These are phyloP conservation scores for Aspergillus pseudoterreus DNA, from an alignment of 2,329 filamentous ascomycete species.

Conservation along the genomic window DNA sequence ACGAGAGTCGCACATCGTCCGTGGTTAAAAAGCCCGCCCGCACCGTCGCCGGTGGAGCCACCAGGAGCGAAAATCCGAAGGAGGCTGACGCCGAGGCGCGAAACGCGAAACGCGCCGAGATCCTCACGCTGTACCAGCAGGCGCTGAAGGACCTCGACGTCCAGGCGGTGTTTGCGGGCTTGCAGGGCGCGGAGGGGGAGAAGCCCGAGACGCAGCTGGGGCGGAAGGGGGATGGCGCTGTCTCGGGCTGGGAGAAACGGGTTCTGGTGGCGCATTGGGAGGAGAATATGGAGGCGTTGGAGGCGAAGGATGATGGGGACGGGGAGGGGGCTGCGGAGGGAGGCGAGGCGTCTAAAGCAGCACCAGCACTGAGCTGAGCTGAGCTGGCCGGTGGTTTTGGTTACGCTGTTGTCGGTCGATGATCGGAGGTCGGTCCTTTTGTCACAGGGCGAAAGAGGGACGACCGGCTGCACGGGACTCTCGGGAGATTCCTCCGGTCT, in stretches of 20 bases:
- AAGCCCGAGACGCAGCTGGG: slow-evolving; percentile 27
- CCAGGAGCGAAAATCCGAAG: not conserved
- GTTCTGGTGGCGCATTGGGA: slow-evolving; percentile 35
- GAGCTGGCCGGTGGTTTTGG: not conserved
- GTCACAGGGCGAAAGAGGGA: not conserved
- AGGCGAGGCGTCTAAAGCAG: not conserved
- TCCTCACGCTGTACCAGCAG: slow-evolving; percentile 31
- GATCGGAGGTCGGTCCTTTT: not conserved
- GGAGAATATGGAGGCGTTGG: slow-evolving; percentile 35
- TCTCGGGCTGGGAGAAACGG: slow-evolving; percentile 29
- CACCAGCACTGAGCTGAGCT: not conserved
- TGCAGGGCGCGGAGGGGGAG: slow-evolving; percentile 16
- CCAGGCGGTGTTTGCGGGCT: slow-evolving; percentile 57
- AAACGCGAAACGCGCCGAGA: slow-evolving; percentile 32
- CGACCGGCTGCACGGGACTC: not conserved
- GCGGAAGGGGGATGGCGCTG: slow-evolving; percentile 26
- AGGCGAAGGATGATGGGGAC: slow-evolving; percentile 25
- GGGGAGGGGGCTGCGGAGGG: slow-evolving; percentile 13
- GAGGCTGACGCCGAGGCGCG: slow-evolving; percentile 21
- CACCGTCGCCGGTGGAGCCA: slow-evolving; percentile 1
- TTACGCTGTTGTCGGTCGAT: not conserved
- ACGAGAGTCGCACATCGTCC: slow-evolving; percentile 23
- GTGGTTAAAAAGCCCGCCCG: slow-evolving; percentile 24
- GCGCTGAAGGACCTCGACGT: slow-evolving; percentile 61
- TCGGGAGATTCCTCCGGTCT: not conserved